These are phyloP conservation scores for Scheffersomyces coipomensis DNA, from an alignment of 805 yeast species.

Conservation along the genomic window DNA sequence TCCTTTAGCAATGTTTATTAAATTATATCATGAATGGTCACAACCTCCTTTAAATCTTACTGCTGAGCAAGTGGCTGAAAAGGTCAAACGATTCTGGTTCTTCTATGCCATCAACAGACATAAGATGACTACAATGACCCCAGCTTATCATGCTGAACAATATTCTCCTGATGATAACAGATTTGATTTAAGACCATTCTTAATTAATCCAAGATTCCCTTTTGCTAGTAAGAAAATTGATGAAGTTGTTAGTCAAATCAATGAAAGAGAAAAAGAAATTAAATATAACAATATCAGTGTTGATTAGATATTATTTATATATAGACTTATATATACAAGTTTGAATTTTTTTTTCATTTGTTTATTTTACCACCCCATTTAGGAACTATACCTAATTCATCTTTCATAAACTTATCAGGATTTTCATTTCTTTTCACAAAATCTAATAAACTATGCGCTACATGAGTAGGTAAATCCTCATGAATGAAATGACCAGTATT, in stretches of 20 bases:
- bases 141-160: conserved; percentile 96
- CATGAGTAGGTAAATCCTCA: conserved; percentile 77
- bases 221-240: conserved; percentile 92
- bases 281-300: conserved; percentile 38
- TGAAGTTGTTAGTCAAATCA: conserved; percentile 60
- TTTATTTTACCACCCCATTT: conserved; percentile 38
- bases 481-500: conserved; percentile 89
- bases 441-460: conserved; percentile 55
- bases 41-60: conserved; percentile 61
- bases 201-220: conserved; percentile 84
- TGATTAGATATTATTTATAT: conserved; percentile 26
- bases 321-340: not conserved
- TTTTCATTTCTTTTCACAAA: conserved; percentile 47
- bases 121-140: conserved; percentile 96
- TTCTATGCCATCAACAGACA: conserved; percentile 95
- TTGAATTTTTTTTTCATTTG: conserved; percentile 18
- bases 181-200: conserved; percentile 93
- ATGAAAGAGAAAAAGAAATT: conserved; percentile 36
- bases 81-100: conserved; percentile 90
- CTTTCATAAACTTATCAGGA: conserved; percentile 27
- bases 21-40: conserved; percentile 89
- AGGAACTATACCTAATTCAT: conserved; percentile 29
- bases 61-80: conserved; percentile 83
- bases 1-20: conserved; percentile 91
- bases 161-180: conserved; percentile 98